Conservation (phyloP, 345 rosid species). For the Syzygium jambos region DNA sequence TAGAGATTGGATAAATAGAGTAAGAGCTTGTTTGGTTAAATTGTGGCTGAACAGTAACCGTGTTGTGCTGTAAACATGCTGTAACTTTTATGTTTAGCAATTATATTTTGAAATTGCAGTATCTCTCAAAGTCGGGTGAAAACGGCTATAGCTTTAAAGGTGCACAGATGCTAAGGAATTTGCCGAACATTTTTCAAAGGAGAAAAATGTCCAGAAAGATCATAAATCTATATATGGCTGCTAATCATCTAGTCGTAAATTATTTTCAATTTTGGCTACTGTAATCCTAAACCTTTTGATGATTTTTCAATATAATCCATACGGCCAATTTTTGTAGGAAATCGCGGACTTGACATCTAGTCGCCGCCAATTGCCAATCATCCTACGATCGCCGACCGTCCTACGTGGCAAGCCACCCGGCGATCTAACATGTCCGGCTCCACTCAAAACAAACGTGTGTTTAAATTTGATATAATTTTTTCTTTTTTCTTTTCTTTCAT, state of each 20-base stretch:
- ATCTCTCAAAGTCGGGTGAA: neutral
- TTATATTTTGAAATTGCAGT: neutral
- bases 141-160: neutral
- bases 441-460: neutral
- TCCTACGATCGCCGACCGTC: fast-evolving
- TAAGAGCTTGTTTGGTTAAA: neutral
- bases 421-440: too few species aligned
- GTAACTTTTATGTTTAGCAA: neutral
- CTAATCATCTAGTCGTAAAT: neutral
- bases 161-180: neutral
- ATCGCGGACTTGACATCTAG: neutral
- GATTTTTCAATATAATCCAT: neutral
- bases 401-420: neutral
- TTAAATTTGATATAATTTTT: neutral
- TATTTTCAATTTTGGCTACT: neutral
- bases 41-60: neutral
- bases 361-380: fast-evolving
- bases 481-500: neutral
- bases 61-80: neutral
- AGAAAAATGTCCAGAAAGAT: neutral
- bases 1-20: neutral
- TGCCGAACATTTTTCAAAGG: neutral
- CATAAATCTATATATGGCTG: neutral
- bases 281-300: neutral
- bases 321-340: neutral